Conservation (phyloP, 2,329 filamentous ascomycete species). For the Ustulina deusta region DNA sequence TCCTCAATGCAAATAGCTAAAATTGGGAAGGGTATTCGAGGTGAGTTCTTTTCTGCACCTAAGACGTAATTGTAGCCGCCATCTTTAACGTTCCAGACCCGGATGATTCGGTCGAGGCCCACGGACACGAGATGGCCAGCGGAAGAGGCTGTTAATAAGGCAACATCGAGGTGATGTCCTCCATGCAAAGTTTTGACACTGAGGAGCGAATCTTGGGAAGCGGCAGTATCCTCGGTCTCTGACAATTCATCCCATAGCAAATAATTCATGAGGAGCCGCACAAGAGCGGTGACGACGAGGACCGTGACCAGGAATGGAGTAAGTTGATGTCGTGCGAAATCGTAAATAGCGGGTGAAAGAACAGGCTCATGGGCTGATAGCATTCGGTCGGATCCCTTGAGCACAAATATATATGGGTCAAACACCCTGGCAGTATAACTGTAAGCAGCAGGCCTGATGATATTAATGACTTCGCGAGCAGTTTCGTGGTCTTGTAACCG, state of each 20-base stretch:
- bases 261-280: conserved; percentile 79
- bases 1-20: conserved; percentile 74
- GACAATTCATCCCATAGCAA: conserved; percentile 74
- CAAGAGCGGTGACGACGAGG: conserved; percentile 70
- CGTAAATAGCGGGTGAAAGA: conserved; percentile 70
- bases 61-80: conserved; percentile 57
- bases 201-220: conserved; percentile 64
- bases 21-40: conserved; percentile 67
- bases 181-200: conserved; percentile 70
- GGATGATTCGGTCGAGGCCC: conserved; percentile 76
- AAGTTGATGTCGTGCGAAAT: conserved; percentile 73
- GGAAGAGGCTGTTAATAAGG: conserved; percentile 70
- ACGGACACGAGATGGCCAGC: conserved; percentile 76
- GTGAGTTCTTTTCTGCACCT: conserved; percentile 55
- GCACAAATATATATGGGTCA: conserved; percentile 78
- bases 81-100: conserved; percentile 72
- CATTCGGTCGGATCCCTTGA: conserved; percentile 75
- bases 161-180: conserved; percentile 77
- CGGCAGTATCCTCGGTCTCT: conserved; percentile 59
- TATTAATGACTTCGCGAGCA: conserved; percentile 79
- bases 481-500: conserved; percentile 83
- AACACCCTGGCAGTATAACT: conserved; percentile 81
- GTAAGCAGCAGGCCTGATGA: conserved; percentile 77
- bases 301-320: conserved; percentile 72
- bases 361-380: conserved; percentile 62